Conservation (phyloP, 805 yeast genomes). For the Wickerhamiella galacta region DNA sequence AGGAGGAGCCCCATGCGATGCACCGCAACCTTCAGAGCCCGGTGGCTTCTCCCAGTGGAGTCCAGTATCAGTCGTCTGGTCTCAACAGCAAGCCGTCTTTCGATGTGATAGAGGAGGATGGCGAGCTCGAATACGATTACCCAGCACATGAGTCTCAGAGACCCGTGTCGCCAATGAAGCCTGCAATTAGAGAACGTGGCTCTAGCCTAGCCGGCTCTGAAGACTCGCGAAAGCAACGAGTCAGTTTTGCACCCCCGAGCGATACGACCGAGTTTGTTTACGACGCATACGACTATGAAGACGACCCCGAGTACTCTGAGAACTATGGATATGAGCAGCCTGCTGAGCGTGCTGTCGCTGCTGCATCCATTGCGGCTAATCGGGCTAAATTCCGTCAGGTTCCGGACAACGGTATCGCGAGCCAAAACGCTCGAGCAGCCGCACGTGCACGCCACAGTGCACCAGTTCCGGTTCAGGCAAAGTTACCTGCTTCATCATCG, state of each 20-base stretch:
- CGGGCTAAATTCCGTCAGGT: conserved; percentile 2
- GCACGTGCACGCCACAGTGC: no score
- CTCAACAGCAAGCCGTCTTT: no score
- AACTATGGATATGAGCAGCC: no score
- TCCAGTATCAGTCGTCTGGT: no score
- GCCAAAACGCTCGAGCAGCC: conserved; percentile 4
- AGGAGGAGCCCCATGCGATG: conserved; percentile 14
- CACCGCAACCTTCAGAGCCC: no score
- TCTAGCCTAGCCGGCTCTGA: background rate
- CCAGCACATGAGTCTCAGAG: background rate
- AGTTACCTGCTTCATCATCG: no score
- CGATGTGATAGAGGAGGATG: background rate
- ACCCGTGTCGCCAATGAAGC: conserved; percentile 19
- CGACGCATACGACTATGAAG: conserved; percentile 12
- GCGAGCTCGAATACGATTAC: background rate
- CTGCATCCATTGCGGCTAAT: conserved; percentile 10
- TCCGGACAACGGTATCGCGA: conserved; percentile 10
- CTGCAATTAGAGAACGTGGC: conserved; percentile 17
- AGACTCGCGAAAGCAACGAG: background rate
- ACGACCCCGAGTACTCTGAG: background rate
- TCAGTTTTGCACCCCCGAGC: background rate
- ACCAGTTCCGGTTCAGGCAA: no score
- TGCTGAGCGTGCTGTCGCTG: conserved; percentile 4
- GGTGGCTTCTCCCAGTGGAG: no score
- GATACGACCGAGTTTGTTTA: conserved; percentile 12